Percentiles rank a stretch among this genome's conserved stretches.
phyloP scores from a whole-genome alignment of 768 basidiomycete genomes.

The Amanita subjunquillea region DNA sequence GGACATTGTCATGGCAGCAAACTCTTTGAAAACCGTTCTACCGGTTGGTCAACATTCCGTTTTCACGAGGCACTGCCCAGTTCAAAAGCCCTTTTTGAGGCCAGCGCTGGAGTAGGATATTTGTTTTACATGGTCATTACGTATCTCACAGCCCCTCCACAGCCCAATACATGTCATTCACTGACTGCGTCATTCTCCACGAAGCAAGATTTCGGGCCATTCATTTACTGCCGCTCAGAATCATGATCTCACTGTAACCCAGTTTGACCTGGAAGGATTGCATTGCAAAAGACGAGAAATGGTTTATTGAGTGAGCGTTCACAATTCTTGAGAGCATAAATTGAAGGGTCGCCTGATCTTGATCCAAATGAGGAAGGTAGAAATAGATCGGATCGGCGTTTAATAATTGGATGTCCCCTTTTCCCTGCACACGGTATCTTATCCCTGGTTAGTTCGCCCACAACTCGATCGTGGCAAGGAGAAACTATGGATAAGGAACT shows the following conservation, averaged over 20 bases:
- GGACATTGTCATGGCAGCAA: conserved; percentile 41
- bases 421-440: not conserved
- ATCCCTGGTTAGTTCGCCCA: not conserved
- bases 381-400: not conserved
- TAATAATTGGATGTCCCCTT: not conserved
- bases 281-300: conserved; percentile 33
- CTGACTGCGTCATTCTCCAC: conserved; percentile 35
- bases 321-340: not conserved
- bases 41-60: conserved; percentile 16
- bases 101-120: conserved; percentile 18
- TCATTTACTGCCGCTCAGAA: conserved; percentile 36
- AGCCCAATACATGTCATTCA: conserved; percentile 28
- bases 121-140: not conserved
- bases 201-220: conserved; percentile 28
- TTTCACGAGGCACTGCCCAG: not conserved
- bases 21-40: conserved; percentile 34
- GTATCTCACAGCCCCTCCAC: not conserved
- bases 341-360: conserved; percentile 8
- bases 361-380: not conserved
- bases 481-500: not conserved
- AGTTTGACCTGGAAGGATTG: conserved; percentile 22
- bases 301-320: conserved; percentile 36
- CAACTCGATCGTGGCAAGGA: not conserved
- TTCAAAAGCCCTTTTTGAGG: conserved; percentile 19
- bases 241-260: conserved; percentile 15